Conservation (phyloP, 305 asterid species). For the Solanum hybrid region DNA sequence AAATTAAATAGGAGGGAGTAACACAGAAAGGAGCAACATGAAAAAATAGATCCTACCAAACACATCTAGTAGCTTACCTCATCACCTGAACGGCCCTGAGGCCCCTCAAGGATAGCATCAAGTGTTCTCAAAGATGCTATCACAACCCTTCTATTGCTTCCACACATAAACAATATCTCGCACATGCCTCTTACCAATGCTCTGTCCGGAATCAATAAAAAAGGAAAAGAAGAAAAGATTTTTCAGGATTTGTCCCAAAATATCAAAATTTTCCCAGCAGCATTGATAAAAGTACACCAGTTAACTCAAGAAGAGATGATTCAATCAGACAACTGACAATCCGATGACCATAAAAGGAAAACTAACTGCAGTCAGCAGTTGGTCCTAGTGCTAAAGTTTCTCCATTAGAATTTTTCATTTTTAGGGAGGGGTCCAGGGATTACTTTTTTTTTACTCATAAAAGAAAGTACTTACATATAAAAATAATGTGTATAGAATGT, state of each 20-base stretch:
- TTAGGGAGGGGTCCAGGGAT: not conserved
- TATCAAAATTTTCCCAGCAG: not conserved
- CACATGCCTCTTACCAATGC: conserved; percentile 85
- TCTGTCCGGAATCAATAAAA: conserved; percentile 26
- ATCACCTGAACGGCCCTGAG: conserved; percentile 39
- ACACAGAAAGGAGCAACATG: not conserved
- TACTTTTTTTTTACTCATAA: not conserved
- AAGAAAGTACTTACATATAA: not conserved
- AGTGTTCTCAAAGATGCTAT: conserved; percentile 52
- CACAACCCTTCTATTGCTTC: conserved; percentile 56
- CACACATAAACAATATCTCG: conserved; percentile 87
- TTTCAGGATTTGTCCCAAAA: not conserved
- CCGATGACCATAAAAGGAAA: not conserved
- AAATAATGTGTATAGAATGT: not conserved
- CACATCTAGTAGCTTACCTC: conserved; percentile 37
- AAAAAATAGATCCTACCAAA: not conserved
- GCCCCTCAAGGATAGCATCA: conserved; percentile 23
- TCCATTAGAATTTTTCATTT: not conserved
- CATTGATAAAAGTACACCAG: not conserved
- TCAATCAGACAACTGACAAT: not conserved
- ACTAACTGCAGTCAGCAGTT: not conserved
- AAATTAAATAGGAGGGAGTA: not conserved
- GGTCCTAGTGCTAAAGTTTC: not conserved
- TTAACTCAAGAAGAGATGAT: not conserved
- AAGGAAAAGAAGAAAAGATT: conserved; percentile 13